Base-by-base conservation (phyloP, 306 rosid species). In the Rubus parviflorus region DNA sequence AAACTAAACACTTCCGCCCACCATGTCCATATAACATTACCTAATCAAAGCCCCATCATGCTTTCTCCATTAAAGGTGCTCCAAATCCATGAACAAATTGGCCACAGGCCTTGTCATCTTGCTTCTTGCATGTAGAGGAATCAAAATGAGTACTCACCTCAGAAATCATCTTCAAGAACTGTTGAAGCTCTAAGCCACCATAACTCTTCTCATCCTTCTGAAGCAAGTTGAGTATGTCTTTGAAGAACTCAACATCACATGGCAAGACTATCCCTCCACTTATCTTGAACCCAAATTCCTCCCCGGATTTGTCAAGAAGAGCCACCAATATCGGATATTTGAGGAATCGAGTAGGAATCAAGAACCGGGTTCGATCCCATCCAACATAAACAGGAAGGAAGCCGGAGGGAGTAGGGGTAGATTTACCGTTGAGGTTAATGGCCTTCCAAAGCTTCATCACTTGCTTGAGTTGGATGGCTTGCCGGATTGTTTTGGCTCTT, bases 171-270 rank as follows among this genome's bases (percentile, higher is more conserved):
- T 53, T 77, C 74, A 77, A 57, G 46, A 77, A 77, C 45, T 67
- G 47, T 0, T 43, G n/a, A 23, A 67, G 9, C 66, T 69, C 67
- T 10, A 77, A 43, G 19, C 46, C 48, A 8, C 80, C 80, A 42
- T 38, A 23, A 56, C n/a, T 23, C 22, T 19, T 77, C 67, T 77
- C 80, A 41, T 67, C 67, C 51, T 77, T 54, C 41, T 12, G 35
- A 17, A 77, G 57, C 52, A 77, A 54, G 52, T 35, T 17, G 47
- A 77, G 14, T 6, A 67, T 42, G 35, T 77, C 9, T 42, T 20
- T 25, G 56, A 77, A 77, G 43, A 77, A 77, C 67, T 19, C 66
- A 53, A 68, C 80, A 43, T 77, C 80, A 17, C 80, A 77, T 3
- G 80, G 80, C 51, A 77, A 17, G 19, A 52, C 74, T 16, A 77